These are phyloP conservation scores for Pichia sp. DNA, from an alignment of 1,139 yeast species.

Conservation along the genomic window DNA sequence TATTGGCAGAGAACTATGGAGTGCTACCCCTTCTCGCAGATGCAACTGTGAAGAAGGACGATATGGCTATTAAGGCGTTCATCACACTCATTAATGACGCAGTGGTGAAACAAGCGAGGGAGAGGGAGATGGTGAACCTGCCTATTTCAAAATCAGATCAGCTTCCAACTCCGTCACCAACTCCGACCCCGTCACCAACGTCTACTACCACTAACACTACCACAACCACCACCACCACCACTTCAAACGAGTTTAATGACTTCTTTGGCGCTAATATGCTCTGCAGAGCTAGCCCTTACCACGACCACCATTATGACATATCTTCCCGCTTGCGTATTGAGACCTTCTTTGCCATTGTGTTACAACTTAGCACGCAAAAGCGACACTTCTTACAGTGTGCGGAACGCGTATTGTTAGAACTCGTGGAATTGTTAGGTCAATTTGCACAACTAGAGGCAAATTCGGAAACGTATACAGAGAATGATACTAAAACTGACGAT, in stretches of 20 bases:
- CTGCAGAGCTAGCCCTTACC: slow-evolving; percentile 5
- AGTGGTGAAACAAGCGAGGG: too few species aligned
- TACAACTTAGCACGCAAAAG: slow-evolving; percentile 18
- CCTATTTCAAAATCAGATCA: too few species aligned
- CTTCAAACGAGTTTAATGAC: slow-evolving; percentile 6
- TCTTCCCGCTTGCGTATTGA: slow-evolving; percentile 18
- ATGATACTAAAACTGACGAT: too few species aligned
- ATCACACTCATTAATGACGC: too few species aligned
- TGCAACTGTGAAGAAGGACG: too few species aligned
- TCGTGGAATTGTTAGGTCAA: slow-evolving; percentile 13
- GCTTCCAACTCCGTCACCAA: too few species aligned
- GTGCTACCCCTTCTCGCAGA: too few species aligned
- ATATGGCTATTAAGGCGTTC: too few species aligned
- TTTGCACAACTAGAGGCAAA: slow-evolving; percentile 6
- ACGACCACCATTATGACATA: slow-evolving; percentile 5
- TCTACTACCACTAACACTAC: background rate
- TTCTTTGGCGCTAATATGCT: slow-evolving; percentile 13
- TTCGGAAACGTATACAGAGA: too few species aligned
- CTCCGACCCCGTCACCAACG: background rate
- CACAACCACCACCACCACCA: background rate
- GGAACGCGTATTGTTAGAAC: slow-evolving; percentile 13
- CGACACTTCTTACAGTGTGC: slow-evolving; percentile 16
- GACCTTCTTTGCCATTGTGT: slow-evolving; percentile 20
- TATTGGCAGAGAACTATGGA: too few species aligned
- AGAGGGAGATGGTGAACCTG: too few species aligned